Percentiles rank a stretch among this genome's conserved stretches.
Evolutionary conservation across 345 rosid species (phyloP).

Genomic region (Rhodamnia rubescens): DNA sequence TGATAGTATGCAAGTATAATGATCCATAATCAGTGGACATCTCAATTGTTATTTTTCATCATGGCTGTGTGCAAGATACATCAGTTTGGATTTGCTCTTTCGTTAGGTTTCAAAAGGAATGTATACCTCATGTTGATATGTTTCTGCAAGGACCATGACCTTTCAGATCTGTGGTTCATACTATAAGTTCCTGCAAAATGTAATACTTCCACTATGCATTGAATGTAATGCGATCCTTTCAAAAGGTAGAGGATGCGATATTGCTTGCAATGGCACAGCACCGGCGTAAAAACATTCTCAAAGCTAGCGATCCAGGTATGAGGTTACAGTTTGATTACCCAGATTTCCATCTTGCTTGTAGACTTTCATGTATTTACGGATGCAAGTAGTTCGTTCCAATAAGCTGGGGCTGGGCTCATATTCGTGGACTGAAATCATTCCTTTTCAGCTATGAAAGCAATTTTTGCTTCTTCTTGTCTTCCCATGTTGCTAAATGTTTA

Average conservation of each 20-base stretch:
- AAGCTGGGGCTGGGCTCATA: not conserved
- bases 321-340: not conserved
- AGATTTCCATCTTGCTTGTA: not conserved
- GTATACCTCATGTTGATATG: not conserved
- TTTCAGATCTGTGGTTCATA: not conserved
- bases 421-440: not conserved
- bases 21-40: not conserved
- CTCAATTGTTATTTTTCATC: not conserved
- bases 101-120: not conserved
- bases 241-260: slow-evolving; percentile 65
- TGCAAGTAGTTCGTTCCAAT: not conserved
- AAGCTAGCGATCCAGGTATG: slow-evolving; percentile 31
- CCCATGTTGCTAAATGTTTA: not conserved
- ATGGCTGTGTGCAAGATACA: not conserved
- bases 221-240: not conserved
- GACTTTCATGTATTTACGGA: not conserved
- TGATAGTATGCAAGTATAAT: not conserved
- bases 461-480: not conserved
- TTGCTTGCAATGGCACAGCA: slow-evolving; percentile 67
- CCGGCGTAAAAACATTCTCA: slow-evolving; percentile 28
- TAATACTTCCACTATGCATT: not conserved
- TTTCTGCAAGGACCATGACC: not conserved
- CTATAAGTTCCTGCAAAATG: not conserved
- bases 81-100: not conserved
- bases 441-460: not conserved